Percentiles rank a stretch among this genome's conserved stretches.
These are phyloP conservation scores for Casaregolazyma suthepensis DNA, from an alignment of 1,139 yeast species.

Conservation along the genomic window DNA sequence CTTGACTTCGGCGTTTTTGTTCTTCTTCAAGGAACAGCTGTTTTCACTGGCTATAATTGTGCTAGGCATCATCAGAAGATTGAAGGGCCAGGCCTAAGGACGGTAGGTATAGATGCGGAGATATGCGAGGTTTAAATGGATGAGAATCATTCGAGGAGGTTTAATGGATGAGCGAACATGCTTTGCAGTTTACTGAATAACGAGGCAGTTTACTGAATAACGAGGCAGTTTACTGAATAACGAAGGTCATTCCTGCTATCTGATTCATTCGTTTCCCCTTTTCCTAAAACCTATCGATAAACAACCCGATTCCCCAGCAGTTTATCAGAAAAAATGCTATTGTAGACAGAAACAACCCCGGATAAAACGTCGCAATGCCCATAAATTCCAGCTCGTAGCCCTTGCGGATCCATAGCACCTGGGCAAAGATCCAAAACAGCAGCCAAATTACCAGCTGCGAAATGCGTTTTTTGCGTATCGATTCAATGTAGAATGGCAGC, in stretches of 20 bases:
- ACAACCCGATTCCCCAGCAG: conserved; percentile 50
- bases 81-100: conserved; percentile 14
- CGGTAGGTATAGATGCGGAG: too few species aligned
- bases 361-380: conserved; percentile 62
- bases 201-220: too few species aligned
- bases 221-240: too few species aligned
- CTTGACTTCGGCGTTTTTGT: conserved; percentile 81
- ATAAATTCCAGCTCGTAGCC: conserved; percentile 80
- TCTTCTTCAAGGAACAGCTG: conserved; percentile 85
- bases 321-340: conserved; percentile 64
- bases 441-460: conserved; percentile 32
- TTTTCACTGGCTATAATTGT: conserved; percentile 30
- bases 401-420: conserved; percentile 69
- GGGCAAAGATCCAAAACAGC: conserved; percentile 61
- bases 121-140: too few species aligned
- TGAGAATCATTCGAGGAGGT: too few species aligned
- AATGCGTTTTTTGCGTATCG: conserved; percentile 18
- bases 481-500: conserved; percentile 54
- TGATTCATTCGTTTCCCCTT: too few species aligned
- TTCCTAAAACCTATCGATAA: conserved; percentile 14
- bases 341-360: conserved; percentile 55
- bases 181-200: too few species aligned
- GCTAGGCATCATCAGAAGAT: conserved; percentile 24
- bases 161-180: too few species aligned
- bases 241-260: too few species aligned